Percentiles rank a stretch among this genome's conserved stretches.
These are phyloP conservation scores for Rostrohypoxylon terebratum DNA, from an alignment of 495 filamentous ascomycete species.

Conservation along the genomic window DNA sequence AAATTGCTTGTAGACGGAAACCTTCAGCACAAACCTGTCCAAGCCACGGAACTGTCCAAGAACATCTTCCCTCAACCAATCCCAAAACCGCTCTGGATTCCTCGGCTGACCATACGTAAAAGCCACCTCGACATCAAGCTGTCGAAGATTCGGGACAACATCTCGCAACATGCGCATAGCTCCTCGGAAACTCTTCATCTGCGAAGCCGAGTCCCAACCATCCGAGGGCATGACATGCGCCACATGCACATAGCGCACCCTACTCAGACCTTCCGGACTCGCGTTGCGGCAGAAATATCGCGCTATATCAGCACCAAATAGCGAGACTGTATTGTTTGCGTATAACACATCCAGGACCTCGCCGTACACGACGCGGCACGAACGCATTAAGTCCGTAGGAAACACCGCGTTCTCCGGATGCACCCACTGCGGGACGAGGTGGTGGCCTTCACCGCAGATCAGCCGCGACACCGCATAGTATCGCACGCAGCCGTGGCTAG, in stretches of 20 bases:
- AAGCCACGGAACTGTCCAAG: constrained; percentile 33
- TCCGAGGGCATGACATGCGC: constrained; percentile 22
- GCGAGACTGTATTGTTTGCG: constrained; percentile 31
- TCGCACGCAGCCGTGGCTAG: constrained; percentile 22
- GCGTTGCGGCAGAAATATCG: constrained; percentile 35
- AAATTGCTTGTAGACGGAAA: constrained; percentile 24
- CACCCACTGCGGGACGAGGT: not conserved
- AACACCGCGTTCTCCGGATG: not conserved
- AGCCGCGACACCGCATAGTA: constrained; percentile 5
- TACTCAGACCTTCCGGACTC: constrained; percentile 35
- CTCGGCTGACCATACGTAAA: constrained; percentile 35
- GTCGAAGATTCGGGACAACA: constrained; percentile 16
- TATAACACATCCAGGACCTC: constrained; percentile 35
- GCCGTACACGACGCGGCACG: constrained; percentile 24
- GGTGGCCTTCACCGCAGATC: constrained; percentile 30
- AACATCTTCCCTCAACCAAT: constrained; percentile 31
- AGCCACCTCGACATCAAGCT: constrained; percentile 41
- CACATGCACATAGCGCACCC: constrained; percentile 34
- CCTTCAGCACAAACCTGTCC: constrained; percentile 38
- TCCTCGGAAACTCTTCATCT: constrained; percentile 11
- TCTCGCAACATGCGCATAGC: constrained; percentile 18
- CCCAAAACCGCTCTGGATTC: constrained; percentile 31
- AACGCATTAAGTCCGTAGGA: constrained; percentile 24
- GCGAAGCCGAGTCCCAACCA: constrained; percentile 15
- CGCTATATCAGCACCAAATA: constrained; percentile 39